Conservation (phyloP, 345 rosid species). For the Citrus sp. region DNA sequence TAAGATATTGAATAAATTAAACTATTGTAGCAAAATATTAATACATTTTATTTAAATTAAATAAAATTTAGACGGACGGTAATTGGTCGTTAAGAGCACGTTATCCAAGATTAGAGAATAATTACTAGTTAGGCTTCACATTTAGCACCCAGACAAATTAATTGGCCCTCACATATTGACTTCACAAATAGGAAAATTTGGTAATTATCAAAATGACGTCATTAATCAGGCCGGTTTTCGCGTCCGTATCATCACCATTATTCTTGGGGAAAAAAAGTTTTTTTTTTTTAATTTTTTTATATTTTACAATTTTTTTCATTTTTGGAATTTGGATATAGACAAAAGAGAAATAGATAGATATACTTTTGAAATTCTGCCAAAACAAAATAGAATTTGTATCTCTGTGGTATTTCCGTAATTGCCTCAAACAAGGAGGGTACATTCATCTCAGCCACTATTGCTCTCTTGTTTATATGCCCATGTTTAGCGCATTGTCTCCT, state of each 20-base stretch:
- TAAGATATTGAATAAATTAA: too few species aligned
- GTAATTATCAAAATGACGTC: neutral
- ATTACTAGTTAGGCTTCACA: neutral
- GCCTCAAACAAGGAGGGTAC: neutral
- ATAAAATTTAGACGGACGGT: too few species aligned
- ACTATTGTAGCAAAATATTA: too few species aligned
- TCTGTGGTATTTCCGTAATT: constrained; percentile 15
- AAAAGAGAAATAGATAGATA: too few species aligned
- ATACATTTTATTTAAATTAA: too few species aligned
- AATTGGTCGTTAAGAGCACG: too few species aligned
- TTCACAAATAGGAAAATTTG: neutral
- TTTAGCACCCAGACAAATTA: neutral
- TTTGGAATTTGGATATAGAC: neutral
- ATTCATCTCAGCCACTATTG: neutral
- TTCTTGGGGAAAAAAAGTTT: neutral
- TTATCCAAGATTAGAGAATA: neutral
- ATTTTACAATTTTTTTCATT: neutral
- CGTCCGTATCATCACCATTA: neutral
- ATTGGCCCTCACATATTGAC: neutral
- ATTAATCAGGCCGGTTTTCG: neutral
- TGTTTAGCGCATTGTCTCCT: constrained; percentile 12
- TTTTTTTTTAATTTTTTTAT: neutral
- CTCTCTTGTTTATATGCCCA: constrained; percentile 8
- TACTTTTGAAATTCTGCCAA: neutral
- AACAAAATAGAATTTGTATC: neutral